Evolutionary conservation across 169 alveolate species (phyloP).

Genomic region (Eimeria praecox): DNA sequence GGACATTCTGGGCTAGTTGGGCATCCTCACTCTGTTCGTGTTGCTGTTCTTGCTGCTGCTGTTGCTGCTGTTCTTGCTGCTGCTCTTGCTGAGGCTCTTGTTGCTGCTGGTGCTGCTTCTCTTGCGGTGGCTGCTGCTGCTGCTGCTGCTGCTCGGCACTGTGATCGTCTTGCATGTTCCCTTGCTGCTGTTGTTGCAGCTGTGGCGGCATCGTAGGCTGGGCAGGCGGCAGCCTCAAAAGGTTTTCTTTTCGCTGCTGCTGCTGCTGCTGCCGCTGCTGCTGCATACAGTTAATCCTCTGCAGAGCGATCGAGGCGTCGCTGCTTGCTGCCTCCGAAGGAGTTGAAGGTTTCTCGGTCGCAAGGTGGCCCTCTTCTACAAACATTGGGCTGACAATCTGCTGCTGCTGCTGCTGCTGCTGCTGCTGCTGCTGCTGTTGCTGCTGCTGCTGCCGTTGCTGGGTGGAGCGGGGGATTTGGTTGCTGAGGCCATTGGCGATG

Average conservation of each 20-base stretch:
- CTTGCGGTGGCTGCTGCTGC: not conserved
- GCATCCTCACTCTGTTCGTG: not conserved
- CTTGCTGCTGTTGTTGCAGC: not conserved
- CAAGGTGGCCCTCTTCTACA: slow-evolving; percentile 45
- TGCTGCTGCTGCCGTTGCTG: not conserved
- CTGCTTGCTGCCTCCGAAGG: slow-evolving; percentile 32
- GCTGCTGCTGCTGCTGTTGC: slow-evolving; percentile 23
- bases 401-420: slow-evolving; percentile 57
- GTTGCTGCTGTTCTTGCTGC: not conserved
- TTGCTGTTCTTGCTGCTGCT: not conserved
- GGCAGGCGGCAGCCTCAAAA: not conserved
- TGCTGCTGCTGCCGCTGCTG: slow-evolving; percentile 33
- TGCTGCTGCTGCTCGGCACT: not conserved
- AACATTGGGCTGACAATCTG: not conserved
- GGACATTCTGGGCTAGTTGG: not conserved
- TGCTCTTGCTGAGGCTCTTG: too few relatives aligned
- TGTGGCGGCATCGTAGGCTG: not conserved
- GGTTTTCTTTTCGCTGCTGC: not conserved
- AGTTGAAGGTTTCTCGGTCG: slow-evolving; percentile 54
- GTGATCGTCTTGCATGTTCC: not conserved
- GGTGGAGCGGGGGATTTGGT: not conserved
- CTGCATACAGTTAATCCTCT: not conserved
- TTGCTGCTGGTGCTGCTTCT: not conserved
- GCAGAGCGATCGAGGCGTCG: slow-evolving; percentile 27
- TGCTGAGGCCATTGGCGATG: not conserved